Evolutionary conservation across 1,284 basidiomycete species (phyloP).

Genomic region (Fistulinella cinereoalba): DNA sequence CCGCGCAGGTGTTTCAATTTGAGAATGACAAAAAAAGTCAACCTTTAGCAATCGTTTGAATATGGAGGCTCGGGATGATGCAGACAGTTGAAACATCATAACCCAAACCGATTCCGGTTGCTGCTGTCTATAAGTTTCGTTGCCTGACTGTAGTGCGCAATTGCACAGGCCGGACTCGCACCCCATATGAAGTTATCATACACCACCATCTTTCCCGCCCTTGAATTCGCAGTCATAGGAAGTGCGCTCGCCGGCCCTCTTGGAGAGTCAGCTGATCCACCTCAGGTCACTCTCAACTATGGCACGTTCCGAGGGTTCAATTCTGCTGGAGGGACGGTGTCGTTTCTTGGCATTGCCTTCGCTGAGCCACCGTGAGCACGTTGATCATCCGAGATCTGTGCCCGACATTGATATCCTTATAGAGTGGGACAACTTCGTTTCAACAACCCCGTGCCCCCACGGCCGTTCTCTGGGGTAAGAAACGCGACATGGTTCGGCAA

Average conservation of each 20-base stretch:
- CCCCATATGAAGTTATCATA: neutral
- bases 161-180: no score
- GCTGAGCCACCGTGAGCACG: conserved; percentile 19
- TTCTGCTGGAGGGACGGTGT: conserved; percentile 16
- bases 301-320: conserved; percentile 18
- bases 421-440: conserved; percentile 19
- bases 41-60: no score
- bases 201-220: neutral
- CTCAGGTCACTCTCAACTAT: conserved; percentile 17
- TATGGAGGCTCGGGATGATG: no score
- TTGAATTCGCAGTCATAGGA: neutral
- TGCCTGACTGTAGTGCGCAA: no score
- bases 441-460: conserved; percentile 10
- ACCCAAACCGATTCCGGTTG: no score
- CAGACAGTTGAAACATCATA: no score
- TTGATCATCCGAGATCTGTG: neutral
- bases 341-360: conserved; percentile 22
- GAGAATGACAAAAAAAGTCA: no score
- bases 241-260: neutral
- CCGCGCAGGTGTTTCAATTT: no score
- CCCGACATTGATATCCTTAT: neutral
- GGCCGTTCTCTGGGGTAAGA: conserved; percentile 9
- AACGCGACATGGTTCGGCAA: conserved; percentile 19
- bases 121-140: no score
- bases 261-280: neutral